These are phyloP conservation scores for Leucosporidium scottii DNA, from an alignment of 768 basidiomycete species.

Conservation along the genomic window DNA sequence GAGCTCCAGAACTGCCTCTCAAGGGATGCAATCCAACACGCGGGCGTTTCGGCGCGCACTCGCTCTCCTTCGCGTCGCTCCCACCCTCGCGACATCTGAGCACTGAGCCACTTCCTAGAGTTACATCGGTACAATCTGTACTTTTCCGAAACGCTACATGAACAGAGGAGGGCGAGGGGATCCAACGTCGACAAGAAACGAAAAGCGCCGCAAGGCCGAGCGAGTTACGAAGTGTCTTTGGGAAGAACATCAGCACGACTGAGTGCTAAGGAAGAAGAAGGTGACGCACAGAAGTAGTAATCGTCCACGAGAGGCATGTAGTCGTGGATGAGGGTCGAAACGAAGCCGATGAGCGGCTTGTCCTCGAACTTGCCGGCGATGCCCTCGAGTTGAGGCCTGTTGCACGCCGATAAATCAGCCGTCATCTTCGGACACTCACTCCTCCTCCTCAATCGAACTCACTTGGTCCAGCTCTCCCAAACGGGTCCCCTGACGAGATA, in stretches of 20 bases:
- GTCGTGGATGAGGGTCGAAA: conserved; percentile 24
- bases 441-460: conserved; percentile 4
- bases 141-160: no score
- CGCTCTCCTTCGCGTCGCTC: no score
- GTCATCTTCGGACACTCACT: no score
- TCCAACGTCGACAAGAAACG: no score
- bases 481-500: conserved; percentile 35
- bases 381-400: conserved; percentile 31
- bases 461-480: conserved; percentile 38
- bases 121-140: no score
- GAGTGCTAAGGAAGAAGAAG: neutral
- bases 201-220: neutral
- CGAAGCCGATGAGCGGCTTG: conserved; percentile 32
- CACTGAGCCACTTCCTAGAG: no score
- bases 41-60: no score
- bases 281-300: conserved; percentile 9
- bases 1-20: no score
- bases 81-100: no score
- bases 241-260: no score
- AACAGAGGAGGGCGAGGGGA: no score
- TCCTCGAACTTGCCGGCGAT: conserved; percentile 25
- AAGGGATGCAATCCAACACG: no score
- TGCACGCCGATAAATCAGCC: neutral
- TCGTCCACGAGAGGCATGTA: conserved; percentile 34
- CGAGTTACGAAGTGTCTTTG: conserved; percentile 4